These are phyloP conservation scores for Tricholoma flavovirens DNA, from an alignment of 768 basidiomycete species.

Conservation along the genomic window DNA sequence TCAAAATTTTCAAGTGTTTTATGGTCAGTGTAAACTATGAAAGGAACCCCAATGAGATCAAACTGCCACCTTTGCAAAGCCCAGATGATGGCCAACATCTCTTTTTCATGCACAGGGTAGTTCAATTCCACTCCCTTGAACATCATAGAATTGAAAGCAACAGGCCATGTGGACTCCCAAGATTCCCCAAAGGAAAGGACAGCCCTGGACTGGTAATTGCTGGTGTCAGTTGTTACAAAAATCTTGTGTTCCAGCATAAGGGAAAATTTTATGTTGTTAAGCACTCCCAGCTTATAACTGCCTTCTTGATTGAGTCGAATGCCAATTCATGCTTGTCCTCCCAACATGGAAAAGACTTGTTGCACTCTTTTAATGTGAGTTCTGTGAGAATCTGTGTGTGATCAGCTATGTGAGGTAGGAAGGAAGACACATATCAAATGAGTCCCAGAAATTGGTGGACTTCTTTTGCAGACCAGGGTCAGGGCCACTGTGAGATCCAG, in stretches of 20 bases:
- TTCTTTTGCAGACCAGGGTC: background rate
- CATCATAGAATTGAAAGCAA: no score
- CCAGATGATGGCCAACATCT: no score
- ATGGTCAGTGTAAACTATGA: no score
- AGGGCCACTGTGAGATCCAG: background rate
- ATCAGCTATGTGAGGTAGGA: conserved; percentile 24
- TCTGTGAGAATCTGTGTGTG: conserved; percentile 15
- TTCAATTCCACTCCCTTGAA: no score
- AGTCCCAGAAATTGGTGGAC: conserved; percentile 24
- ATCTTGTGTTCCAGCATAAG: conserved; percentile 15
- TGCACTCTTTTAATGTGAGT: background rate
- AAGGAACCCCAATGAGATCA: conserved; percentile 13
- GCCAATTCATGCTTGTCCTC: conserved; percentile 13
- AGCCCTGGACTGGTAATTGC: conserved; percentile 18
- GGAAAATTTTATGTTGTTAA: conserved; percentile 24
- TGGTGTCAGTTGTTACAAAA: conserved; percentile 24
- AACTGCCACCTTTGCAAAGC: conserved; percentile 18
- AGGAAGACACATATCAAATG: conserved; percentile 21
- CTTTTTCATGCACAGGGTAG: no score
- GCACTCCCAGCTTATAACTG: conserved; percentile 18
- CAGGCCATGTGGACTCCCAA: conserved; percentile 23
- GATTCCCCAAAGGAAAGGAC: conserved; percentile 20
- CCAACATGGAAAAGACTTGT: conserved; percentile 29
- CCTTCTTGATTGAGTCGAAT: conserved; percentile 22
- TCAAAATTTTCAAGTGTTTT: no score